Percentiles rank a stretch among this genome's conserved stretches.
phyloP scores from a whole-genome alignment of 2,329 filamentous ascomycete species.

The Arthroderma sp. region DNA sequence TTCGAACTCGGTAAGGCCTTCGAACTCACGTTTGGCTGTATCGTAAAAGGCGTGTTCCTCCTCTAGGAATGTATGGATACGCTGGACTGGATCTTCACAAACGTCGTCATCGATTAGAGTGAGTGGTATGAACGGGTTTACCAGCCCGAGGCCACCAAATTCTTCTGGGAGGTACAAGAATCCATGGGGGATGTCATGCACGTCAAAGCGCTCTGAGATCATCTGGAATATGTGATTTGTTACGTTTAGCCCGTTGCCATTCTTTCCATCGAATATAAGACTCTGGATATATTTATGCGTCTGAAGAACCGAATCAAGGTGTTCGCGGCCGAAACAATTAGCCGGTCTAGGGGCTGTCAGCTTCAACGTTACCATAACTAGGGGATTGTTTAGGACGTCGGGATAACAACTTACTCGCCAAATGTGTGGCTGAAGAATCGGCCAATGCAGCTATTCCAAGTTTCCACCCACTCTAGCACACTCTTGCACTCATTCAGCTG shows the following conservation, averaged over 20 bases:
- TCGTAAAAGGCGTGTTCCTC: slow-evolving; percentile 13
- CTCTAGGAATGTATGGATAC: too few relatives aligned
- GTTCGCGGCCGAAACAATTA: too few relatives aligned
- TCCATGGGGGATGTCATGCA: slow-evolving; percentile 31
- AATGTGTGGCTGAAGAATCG: slow-evolving; percentile 44
- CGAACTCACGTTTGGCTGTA: slow-evolving; percentile 18
- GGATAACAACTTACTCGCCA: slow-evolving; percentile 25
- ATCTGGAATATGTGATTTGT: slow-evolving; percentile 40
- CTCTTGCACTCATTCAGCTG: slow-evolving; percentile 35
- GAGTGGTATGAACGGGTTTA: slow-evolving; percentile 24
- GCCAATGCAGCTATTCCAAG: slow-evolving; percentile 43
- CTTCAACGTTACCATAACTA: too few relatives aligned
- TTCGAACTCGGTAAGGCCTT: slow-evolving; percentile 13
- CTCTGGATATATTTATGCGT: slow-evolving; percentile 38
- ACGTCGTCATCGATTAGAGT: too few relatives aligned
- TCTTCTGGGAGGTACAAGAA: slow-evolving; percentile 39
- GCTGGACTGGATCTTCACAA: too few relatives aligned
- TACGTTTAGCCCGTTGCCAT: slow-evolving; percentile 27
- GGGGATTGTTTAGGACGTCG: background rate
- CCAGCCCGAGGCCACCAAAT: slow-evolving; percentile 37
- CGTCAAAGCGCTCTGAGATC: slow-evolving; percentile 40
- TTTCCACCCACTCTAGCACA: slow-evolving; percentile 43
- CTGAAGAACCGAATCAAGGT: slow-evolving; percentile 23
- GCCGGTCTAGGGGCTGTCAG: too few relatives aligned
- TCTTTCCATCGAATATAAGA: slow-evolving; percentile 32